Base-by-base conservation (phyloP, 345 rosid species). In the Boechera retrofracta region DNA sequence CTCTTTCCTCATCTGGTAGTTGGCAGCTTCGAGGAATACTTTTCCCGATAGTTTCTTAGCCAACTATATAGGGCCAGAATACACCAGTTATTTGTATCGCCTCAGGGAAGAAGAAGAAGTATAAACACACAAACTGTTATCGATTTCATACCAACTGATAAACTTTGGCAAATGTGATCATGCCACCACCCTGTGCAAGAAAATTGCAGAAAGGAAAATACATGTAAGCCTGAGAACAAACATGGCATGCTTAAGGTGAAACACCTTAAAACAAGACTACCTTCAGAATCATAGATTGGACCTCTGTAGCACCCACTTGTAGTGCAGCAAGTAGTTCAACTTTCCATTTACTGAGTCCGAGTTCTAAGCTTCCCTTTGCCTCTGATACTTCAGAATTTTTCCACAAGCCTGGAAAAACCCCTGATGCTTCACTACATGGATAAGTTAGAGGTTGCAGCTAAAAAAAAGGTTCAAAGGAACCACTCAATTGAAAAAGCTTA, bases 1-100 rank as follows among this genome's bases (percentile, higher is more conserved):
- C 86, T 91, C 96, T 83, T 82, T 91, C 81, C 85, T 86, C 60
- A 88, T 84, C 82, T 87, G 91, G 81, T 91, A 93, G 71, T 91
- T 89, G 55, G 98, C 98, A 82, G 98, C 94, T 80, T 88, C 92
- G 41, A 72, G 35, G 64, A 89, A 78, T 63, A 91, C 84, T 81
- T 87, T 91, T 56, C 95, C 91, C 2, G 93, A 81, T 72, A 93
- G 79, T 79, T 73, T 88, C 72, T 80, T 82, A 16, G 87, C 86
- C 52, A 91, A 72, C 98, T 93, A 87, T 64, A 65, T 62, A 82
- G 55, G 64, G 44, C 38, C 69, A 79, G 12, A 65, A 74, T 11
- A 70, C 54, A 64, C 13, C 41, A 55, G 60, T 57, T 63, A 77
- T 61, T 33, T 58, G 49, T 12, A 70, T 61, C 21, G 39, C 18